Conservation (phyloP, 805 yeast species). For the Groenewaldozyma tartarivorans region DNA sequence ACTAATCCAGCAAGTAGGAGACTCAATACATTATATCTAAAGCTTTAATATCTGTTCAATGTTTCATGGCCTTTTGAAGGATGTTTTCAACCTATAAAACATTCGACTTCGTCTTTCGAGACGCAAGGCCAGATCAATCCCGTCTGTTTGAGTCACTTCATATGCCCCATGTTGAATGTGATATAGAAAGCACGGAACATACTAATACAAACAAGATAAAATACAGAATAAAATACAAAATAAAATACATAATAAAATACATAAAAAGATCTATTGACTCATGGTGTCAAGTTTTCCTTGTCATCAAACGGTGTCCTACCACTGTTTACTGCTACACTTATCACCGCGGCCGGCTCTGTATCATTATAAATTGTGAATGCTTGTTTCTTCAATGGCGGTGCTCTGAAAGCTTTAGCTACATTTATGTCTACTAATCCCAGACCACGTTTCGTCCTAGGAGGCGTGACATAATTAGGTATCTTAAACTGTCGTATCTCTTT, state of each 20-base stretch:
- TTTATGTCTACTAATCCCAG: no score
- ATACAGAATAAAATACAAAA: neutral
- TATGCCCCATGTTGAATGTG: neutral
- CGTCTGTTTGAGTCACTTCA: neutral
- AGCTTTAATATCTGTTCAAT: no score
- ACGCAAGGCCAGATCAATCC: neutral
- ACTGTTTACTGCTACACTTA: no score
- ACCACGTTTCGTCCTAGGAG: constrained; percentile 3
- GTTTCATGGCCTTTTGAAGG: no score
- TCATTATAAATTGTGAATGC: no score
- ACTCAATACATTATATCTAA: no score
- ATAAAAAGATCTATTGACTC: neutral
- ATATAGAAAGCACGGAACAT: neutral
- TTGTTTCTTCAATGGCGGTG: neutral
- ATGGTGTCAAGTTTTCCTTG: neutral
- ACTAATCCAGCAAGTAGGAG: no score
- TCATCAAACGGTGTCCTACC: no score
- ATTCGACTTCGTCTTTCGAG: neutral
- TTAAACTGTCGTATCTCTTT: constrained; percentile 19
- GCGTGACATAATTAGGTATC: constrained; percentile 14
- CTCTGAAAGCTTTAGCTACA: no score
- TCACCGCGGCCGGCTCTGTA: no score
- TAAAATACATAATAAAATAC: no score
- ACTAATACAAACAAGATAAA: neutral
- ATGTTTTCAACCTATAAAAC: no score